Conservation (phyloP, 208 protist genomes). For the Trypanosoma grayi region DNA sequence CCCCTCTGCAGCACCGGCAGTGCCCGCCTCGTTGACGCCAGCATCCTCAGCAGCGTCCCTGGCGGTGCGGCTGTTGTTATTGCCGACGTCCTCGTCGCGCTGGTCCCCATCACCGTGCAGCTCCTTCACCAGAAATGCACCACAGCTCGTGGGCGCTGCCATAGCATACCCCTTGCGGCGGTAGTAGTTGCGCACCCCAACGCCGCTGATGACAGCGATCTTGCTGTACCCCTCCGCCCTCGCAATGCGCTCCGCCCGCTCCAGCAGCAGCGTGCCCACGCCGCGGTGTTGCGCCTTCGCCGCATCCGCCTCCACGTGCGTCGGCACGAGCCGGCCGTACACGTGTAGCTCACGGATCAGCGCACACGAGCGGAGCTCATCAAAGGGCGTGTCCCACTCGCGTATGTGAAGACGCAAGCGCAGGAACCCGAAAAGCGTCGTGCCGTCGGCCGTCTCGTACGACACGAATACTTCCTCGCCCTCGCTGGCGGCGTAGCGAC, state of each 20-base stretch:
- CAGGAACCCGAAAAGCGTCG: constrained; percentile 79
- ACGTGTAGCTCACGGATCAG: constrained; percentile 99
- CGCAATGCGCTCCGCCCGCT: constrained; percentile 96
- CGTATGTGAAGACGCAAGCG: constrained; percentile 67
- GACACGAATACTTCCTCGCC: constrained; percentile 81
- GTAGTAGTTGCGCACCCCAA: constrained; percentile 98
- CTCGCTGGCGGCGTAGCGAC: constrained; percentile 61
- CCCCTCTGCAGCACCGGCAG: background rate
- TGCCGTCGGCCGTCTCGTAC: constrained; percentile 62
- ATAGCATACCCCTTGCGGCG: constrained; percentile 92
- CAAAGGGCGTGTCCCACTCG: constrained; percentile 92
- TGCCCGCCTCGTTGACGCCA: too few species aligned
- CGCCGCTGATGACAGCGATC: constrained; percentile 97
- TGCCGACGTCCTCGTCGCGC: background rate
- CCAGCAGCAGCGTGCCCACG: constrained; percentile 95
- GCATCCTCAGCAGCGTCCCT: too few species aligned
- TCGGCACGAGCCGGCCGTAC: constrained; percentile 81
- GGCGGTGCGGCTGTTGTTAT: too few species aligned
- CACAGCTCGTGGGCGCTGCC: constrained; percentile 25
- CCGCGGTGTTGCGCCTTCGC: constrained; percentile 96
- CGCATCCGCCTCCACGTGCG: constrained; percentile 25
- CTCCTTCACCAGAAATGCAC: constrained; percentile 69
- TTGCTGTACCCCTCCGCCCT: constrained; percentile 83
- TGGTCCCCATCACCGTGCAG: constrained; percentile 10
- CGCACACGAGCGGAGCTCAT: constrained; percentile 88